A percentile compares a stretch with the other conserved stretches of the same genome.
Evolutionary conservation across 768 basidiomycete species (phyloP).

Genomic region (Suillus fuscotomentosus): DNA sequence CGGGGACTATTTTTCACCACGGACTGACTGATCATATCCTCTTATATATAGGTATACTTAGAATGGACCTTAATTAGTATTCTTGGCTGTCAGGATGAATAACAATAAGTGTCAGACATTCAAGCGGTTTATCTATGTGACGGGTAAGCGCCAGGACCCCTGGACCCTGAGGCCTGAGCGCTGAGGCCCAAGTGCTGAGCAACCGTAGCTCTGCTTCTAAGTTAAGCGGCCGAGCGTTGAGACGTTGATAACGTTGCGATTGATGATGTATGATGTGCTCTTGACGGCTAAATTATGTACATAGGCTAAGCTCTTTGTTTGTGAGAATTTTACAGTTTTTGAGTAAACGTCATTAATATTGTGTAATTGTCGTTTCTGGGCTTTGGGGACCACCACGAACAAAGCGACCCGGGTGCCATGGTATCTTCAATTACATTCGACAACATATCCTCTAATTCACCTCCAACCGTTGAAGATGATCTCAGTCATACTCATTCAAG

Average conservation of each 20-base stretch:
- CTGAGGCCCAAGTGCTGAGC: no score
- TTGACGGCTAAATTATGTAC: neutral
- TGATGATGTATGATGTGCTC: neutral
- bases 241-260: no score
- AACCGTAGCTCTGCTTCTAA: neutral
- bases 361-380: neutral
- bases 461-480: slow-evolving; percentile 45
- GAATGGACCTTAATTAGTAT: slow-evolving; percentile 5
- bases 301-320: neutral
- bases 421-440: slow-evolving; percentile 32
- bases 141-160: no score
- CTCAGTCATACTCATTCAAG: slow-evolving; percentile 35
- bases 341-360: no score
- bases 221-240: no score
- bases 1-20: slow-evolving; percentile 4
- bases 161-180: no score
- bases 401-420: slow-evolving; percentile 3
- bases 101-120: neutral
- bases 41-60: slow-evolving; percentile 7
- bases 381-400: slow-evolving; percentile 10
- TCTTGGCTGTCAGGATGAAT: neutral
- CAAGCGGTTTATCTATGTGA: neutral
- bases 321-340: neutral
- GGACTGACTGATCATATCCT: slow-evolving; percentile 5
- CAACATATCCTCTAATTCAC: slow-evolving; percentile 16